phyloP scores from a whole-genome alignment of 345 rosid species.

The Citrus australasica region DNA sequence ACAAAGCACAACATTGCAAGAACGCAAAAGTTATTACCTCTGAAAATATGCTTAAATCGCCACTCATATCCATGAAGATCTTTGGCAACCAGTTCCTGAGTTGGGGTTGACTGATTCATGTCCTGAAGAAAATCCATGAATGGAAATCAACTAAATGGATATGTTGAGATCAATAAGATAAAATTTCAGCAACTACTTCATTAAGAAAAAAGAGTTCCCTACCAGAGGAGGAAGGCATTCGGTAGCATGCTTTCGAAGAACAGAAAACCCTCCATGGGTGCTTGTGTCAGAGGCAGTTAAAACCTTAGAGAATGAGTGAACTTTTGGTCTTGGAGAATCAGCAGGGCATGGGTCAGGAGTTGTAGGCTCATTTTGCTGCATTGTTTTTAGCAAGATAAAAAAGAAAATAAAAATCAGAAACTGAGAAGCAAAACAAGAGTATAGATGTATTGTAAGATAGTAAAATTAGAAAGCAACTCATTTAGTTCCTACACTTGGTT shows the following conservation, averaged over 20 bases:
- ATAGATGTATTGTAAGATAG: neutral
- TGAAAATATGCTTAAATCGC: slow-evolving; percentile 90
- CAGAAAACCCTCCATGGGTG: slow-evolving; percentile 97
- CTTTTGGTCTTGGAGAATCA: slow-evolving; percentile 41
- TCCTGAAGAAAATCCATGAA: slow-evolving; percentile 45
- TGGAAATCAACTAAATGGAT: neutral
- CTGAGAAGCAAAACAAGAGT: neutral
- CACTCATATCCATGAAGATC: slow-evolving; percentile 93
- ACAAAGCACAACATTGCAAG: neutral
- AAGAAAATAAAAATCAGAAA: slow-evolving; percentile 1
- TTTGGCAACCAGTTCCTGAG: slow-evolving; percentile 87
- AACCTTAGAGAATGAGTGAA: slow-evolving; percentile 82
- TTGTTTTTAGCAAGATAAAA: neutral
- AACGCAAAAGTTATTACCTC: slow-evolving; percentile 46
- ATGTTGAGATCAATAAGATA: neutral
- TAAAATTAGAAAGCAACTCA: slow-evolving; percentile 9
- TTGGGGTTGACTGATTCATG: slow-evolving; percentile 82
- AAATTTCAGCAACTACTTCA: neutral
- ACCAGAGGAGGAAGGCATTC: slow-evolving; percentile 97
- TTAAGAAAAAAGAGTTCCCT: neutral
- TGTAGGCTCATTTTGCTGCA: slow-evolving; percentile 57
- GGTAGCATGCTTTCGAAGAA: slow-evolving; percentile 80
- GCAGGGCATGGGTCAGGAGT: slow-evolving; percentile 43
- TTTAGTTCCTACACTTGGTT: slow-evolving; percentile 43
- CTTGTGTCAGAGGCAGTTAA: slow-evolving; percentile 97